Evolutionary conservation across 2,329 filamentous ascomycete species (phyloP).

Genomic region (Colletotrichum lini): DNA sequence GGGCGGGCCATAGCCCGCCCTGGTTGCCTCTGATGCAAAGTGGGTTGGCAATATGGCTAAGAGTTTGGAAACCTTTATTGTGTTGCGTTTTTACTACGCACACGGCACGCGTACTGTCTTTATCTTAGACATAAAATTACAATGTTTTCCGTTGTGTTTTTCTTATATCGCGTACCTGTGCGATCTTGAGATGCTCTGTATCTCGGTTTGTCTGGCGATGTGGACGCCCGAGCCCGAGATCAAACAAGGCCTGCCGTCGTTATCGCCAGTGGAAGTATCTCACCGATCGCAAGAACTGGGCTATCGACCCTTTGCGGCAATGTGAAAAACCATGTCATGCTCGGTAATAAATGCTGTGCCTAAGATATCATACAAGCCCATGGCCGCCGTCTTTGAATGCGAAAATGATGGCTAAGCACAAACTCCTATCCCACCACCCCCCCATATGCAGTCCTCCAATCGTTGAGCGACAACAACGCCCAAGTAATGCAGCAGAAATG

Average conservation of each 20-base stretch:
- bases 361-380: slow-evolving; percentile 30
- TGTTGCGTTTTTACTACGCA: too few species aligned
- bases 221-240: too few species aligned
- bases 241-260: background rate
- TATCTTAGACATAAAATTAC: too few species aligned
- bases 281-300: background rate
- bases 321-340: background rate
- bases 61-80: too few species aligned
- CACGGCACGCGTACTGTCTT: too few species aligned
- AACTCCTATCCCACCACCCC: slow-evolving; percentile 17
- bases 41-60: too few species aligned
- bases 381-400: slow-evolving; percentile 13
- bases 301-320: background rate
- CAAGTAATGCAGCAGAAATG: slow-evolving; percentile 27
- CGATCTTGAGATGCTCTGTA: too few species aligned
- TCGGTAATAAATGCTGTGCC: slow-evolving; percentile 22
- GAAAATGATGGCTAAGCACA: background rate
- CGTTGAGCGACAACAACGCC: slow-evolving; percentile 21
- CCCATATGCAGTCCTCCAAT: slow-evolving; percentile 19
- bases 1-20: background rate
- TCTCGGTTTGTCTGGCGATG: background rate
- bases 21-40: slow-evolving; percentile 7
- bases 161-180: too few species aligned
- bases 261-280: background rate
- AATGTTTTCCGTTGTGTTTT: too few species aligned